Evolutionary conservation across 2,329 filamentous ascomycete species (phyloP), one percentile per base, ranked within the genome.

Genomic region (Fusarium tanahbumbuense): DNA sequence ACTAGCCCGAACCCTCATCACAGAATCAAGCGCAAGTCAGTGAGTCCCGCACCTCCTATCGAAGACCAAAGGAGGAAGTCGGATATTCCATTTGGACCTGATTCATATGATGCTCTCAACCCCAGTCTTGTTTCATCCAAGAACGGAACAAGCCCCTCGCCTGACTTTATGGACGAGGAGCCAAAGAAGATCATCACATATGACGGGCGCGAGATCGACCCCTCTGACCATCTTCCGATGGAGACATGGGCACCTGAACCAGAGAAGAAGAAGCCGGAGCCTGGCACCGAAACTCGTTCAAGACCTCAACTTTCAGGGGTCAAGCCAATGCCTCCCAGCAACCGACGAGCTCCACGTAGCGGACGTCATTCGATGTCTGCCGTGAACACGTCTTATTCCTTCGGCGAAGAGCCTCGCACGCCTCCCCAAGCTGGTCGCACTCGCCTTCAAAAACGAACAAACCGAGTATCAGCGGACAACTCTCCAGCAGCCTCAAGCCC

Each of bases 161-260:
- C 71, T 6, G 69, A 73, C 44, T 73, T 66, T n/a, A 48, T 73
- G 68, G 87, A 89, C 56, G 81, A 84, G 1, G 85, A 87, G 54
- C 90, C 88, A 11, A 71, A 72, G 28, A 93, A 93, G 75, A 93
- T 94, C 65, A 89, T 94, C 56, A 91, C 89, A 2, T 86, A 92
- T 68, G 91, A 93, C 76, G 92, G 92, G 9, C 86, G 91, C 58
- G 91, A 93, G 73, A 87, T 95, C 58, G 92, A 95, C 75, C 92
- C 92, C 2, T 93, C 91, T 1, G 92, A 95, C 78, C 92, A 94
- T 76, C 83, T 94, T 16, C 92, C 92, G 0, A 87, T 93, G 76
- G 89, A 92, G 58, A 88, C 88, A 2, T 94, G 91, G 91, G 92
- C 92, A 3, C 91, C 92, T 0, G 92, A 94, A 74, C 92, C 92